Evolutionary conservation across 331 rosid species (phyloP), one percentile per base, ranked within the genome.

Genomic region (Quercus tomentella): DNA sequence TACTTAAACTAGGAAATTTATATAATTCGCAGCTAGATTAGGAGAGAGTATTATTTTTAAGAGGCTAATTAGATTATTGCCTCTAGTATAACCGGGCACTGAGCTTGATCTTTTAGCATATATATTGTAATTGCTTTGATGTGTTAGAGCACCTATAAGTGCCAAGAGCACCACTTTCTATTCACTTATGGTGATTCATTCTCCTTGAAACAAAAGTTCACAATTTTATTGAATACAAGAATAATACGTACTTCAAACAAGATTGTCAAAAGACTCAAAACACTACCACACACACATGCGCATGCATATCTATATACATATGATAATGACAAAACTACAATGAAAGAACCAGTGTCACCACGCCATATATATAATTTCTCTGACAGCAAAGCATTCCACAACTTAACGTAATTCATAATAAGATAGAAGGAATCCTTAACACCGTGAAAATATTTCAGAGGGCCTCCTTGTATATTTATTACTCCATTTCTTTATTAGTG

Each of bases 71-170:
- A 49, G 16, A 49, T 14, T 12, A 49, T 49, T 49, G 54, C 54
- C 54, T 14, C 54, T 49, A 49, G 54, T 2, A 41, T 41, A 41
- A 41, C 45, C 45, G 45, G 12, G 45, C 45, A 41, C 45, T 14
- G 54, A 49, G 54, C 82, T 51, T 58, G 80, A 76, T 82, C 78
- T 66, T 72, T 82, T 73, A 67, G 67, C 66, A 79, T 57, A 61
- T 73, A 65, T 76, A 79, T 79, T 66, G 45, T 58, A 60, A 63
- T 62, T 57, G 30, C 31, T 49, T 49, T 9, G 54, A n/a, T 45
- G 33, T 23, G 54, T 22, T 60, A 17, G 33, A 80, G 15, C 51
- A 11, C 10, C 28, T 41, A 10, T 66, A 74, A 41, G 55, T 15
- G 31, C 49, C 22, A 79, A 79, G 66, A 26, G 74, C 67, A 16